Base-by-base conservation (phyloP, 2,329 filamentous ascomycete species). In the Microdochium paspali region DNA sequence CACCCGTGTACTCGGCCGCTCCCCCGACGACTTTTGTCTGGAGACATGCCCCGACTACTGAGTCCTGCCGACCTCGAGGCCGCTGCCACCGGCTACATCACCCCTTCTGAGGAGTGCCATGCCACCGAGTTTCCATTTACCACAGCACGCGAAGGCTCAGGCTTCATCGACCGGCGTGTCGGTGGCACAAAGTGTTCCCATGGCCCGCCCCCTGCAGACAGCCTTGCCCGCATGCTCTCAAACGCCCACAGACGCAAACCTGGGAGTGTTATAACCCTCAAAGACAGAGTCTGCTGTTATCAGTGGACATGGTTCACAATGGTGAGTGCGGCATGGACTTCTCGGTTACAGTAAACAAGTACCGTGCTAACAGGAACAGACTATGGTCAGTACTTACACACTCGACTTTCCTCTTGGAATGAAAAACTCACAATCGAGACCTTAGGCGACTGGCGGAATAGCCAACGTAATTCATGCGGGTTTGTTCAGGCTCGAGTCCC, bases 241-340 rank as follows among this genome's bases (percentile, higher is more conserved):
- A 58, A 58, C 45, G 55, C 56, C 15, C 58, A 61, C 46, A 62
- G 59, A 40, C 44, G 49, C 7, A 48, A 50, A 13, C 42, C 45
- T 2, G 45, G 52, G 1, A 58, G 50, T n/a, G 68, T 63, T 43
- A 63, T 76, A 43, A 63, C 72, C 15, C 56, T 78, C 44, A 65
- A 69, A 31, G 75, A 77, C 51, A 65, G 76, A 30, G 72, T 79
- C 49, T 69, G 67, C 35, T 78, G 72, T 50, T 71, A 72, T 51
- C 70, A 69, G 55, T 91, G 87, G 87, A 89, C 85, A 0, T 91
- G 82, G 74, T 91, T 90, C 57, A 87, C 85, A 21, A 75, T 76
- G 69, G 67, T 68, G 56, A 32, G 54, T 32, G 12, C 15, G 3
- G 15, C 6, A 12, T 18, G 18, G 13, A 6, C 6, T 15, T 4